These are phyloP conservation scores for Zymoseptoria brevis DNA, from an alignment of 2,329 filamentous ascomycete genomes.

Conservation along the genomic window DNA sequence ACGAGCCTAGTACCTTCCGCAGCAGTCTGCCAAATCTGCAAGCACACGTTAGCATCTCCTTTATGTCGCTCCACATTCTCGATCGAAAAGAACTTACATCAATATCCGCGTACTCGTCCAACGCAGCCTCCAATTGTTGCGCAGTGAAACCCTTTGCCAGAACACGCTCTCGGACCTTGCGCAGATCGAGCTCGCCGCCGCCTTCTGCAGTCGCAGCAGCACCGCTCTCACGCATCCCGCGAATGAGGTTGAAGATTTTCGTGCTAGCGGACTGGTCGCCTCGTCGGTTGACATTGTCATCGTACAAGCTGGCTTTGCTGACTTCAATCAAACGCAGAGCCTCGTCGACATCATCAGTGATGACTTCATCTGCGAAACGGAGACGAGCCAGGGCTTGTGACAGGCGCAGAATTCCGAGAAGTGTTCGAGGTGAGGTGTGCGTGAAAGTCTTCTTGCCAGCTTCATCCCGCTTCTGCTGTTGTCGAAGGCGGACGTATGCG, in stretches of 20 bases:
- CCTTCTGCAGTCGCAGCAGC: constrained; percentile 72
- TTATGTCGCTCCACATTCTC: neutral
- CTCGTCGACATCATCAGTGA: constrained; percentile 91
- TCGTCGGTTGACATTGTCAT: constrained; percentile 52
- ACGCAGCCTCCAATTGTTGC: constrained; percentile 76
- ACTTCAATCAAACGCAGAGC: constrained; percentile 85
- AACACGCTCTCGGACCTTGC: constrained; percentile 82
- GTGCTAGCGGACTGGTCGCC: constrained; percentile 72
- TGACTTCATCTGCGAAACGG: constrained; percentile 76
- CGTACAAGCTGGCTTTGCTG: constrained; percentile 81
- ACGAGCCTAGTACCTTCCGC: constrained; percentile 47
- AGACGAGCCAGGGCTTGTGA: constrained; percentile 89
- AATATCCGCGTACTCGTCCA: constrained; percentile 81
- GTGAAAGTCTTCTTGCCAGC: constrained; percentile 86
- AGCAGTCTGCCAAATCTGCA: constrained; percentile 48
- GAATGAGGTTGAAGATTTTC: constrained; percentile 92
- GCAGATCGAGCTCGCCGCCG: constrained; percentile 70
- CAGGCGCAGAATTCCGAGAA: constrained; percentile 85
- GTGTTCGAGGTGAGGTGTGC: constrained; percentile 86
- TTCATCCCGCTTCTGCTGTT: constrained; percentile 86
- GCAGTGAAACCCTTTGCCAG: constrained; percentile 94
- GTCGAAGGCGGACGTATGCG: constrained; percentile 89
- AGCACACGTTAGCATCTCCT: constrained; percentile 25
- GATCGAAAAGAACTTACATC: constrained; percentile 60
- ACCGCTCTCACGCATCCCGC: constrained; percentile 75